These are phyloP conservation scores for Cyphellophora attinorum DNA, from an alignment of 2,329 filamentous ascomycete species.

Conservation along the genomic window DNA sequence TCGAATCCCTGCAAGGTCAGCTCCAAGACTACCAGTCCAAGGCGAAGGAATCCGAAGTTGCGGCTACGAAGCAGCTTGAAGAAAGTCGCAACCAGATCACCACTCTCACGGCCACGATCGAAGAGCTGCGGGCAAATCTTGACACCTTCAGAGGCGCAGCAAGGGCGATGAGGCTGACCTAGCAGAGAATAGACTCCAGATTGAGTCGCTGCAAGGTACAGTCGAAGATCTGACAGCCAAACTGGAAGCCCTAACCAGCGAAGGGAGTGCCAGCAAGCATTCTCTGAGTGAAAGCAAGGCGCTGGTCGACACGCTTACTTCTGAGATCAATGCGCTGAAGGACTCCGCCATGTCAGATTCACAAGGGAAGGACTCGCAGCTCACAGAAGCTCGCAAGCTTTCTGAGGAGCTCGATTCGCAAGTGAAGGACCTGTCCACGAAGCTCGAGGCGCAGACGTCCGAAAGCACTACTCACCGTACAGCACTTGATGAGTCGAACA, in stretches of 20 bases:
- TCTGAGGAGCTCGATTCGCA: not conserved
- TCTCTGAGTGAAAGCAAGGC: not conserved
- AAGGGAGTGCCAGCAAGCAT: not conserved
- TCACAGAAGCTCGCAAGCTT: not conserved
- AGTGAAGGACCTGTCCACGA: not conserved
- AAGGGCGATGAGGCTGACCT: conserved; percentile 1
- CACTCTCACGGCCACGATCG: not conserved
- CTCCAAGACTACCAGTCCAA: no score
- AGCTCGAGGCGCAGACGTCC: not conserved
- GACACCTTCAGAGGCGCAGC: not conserved
- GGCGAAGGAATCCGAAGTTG: no score
- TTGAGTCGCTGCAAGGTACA: conserved; percentile 23
- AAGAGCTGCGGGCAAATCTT: not conserved
- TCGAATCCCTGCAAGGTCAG: no score
- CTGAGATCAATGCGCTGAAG: not conserved
- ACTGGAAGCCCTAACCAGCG: not conserved
- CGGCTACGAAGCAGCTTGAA: not conserved
- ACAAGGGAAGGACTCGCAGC: not conserved
- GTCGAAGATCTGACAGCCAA: conserved; percentile 27
- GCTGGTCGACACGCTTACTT: not conserved
- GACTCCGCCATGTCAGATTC: not conserved
- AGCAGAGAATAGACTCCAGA: conserved; percentile 11
- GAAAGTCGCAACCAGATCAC: not conserved
- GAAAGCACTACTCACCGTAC: not conserved
- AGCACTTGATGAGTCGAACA: not conserved